Percentiles rank a stretch among this genome's conserved stretches.
These are phyloP conservation scores for Colletotrichum theobromicola DNA, from an alignment of 2,329 filamentous ascomycete species.

Conservation along the genomic window DNA sequence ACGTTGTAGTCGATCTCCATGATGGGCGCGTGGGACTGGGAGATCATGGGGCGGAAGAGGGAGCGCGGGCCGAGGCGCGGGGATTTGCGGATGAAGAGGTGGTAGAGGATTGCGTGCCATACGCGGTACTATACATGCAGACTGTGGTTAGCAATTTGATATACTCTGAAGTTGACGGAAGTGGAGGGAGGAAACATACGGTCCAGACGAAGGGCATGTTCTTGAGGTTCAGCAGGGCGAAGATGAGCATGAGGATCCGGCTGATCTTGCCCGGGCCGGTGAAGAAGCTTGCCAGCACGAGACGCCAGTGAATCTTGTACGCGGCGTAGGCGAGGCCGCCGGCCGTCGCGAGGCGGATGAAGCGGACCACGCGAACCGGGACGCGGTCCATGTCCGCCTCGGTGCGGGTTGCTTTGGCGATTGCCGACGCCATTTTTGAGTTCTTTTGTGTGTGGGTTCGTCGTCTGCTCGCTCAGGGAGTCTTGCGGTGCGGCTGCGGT, in stretches of 20 bases:
- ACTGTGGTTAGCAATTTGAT: neutral
- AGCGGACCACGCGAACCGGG: constrained; percentile 31
- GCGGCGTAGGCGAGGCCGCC: constrained; percentile 53
- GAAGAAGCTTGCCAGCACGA: constrained; percentile 47
- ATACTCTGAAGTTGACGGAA: neutral
- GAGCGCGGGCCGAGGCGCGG: constrained; percentile 61
- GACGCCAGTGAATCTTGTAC: constrained; percentile 47
- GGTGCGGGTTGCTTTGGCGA: constrained; percentile 23
- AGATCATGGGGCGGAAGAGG: constrained; percentile 76
- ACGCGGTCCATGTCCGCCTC: constrained; percentile 21
- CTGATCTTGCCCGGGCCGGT: constrained; percentile 60
- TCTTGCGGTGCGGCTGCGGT: neutral
- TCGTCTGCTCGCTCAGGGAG: neutral
- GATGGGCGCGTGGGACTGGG: constrained; percentile 68
- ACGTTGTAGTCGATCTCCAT: constrained; percentile 88
- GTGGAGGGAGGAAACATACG: constrained; percentile 49
- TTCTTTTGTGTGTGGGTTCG: neutral
- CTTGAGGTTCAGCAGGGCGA: constrained; percentile 73
- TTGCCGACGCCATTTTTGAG: constrained; percentile 5
- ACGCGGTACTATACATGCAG: constrained; percentile 54
- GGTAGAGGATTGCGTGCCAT: constrained; percentile 60
- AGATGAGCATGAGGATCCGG: constrained; percentile 57
- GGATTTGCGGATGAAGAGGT: constrained; percentile 55
- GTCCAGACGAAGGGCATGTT: constrained; percentile 79
- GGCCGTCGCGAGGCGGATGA: constrained; percentile 42